Conservation (phyloP, 345 rosid genomes). For the Gossypium stocksii region DNA sequence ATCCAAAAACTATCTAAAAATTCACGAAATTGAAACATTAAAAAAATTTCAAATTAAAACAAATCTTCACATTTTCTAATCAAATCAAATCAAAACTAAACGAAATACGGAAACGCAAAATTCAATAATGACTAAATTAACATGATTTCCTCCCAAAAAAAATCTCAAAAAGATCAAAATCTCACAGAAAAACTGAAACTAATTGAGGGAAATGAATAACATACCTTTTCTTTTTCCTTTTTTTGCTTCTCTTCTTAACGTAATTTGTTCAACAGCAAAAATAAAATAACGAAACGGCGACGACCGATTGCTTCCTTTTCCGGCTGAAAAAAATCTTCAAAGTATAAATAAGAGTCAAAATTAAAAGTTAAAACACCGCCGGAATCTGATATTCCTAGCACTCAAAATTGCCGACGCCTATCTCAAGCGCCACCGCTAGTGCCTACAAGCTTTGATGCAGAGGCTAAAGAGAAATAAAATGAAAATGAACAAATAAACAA, state of each 20-base stretch:
- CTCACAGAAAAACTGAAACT: background rate
- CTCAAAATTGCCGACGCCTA: background rate
- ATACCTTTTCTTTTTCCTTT: background rate
- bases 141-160: background rate
- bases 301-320: background rate
- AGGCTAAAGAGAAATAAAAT: background rate
- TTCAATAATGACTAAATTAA: background rate
- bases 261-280: background rate
- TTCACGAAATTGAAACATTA: background rate
- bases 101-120: background rate
- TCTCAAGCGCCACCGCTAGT: background rate
- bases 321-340: no score
- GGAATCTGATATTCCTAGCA: background rate
- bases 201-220: background rate
- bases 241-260: background rate
- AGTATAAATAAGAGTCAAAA: background rate
- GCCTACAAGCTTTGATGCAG: background rate
- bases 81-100: background rate
- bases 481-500: background rate
- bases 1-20: background rate
- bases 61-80: background rate
- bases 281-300: background rate
- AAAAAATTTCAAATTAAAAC: background rate
- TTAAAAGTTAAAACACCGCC: background rate
- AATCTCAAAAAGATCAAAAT: background rate